Percentiles rank a stretch among this genome's conserved stretches.
Evolutionary conservation across 257 asterid species (phyloP).

Genomic region (Ballota nigra): DNA sequence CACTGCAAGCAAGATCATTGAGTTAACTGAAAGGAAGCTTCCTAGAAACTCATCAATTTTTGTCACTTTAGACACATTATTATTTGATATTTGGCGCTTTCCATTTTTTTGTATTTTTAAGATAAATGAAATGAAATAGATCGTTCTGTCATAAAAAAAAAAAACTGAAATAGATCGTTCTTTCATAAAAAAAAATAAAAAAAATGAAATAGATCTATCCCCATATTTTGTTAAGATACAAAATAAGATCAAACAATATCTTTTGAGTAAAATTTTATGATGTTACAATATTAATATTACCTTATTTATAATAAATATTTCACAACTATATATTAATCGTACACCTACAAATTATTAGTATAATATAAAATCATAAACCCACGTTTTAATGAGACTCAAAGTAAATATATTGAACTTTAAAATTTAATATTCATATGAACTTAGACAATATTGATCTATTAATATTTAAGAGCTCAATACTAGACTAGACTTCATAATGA

Average conservation of each 20-base stretch:
- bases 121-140: background rate
- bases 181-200: no score
- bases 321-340: background rate
- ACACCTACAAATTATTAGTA: background rate
- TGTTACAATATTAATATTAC: background rate
- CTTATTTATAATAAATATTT: background rate
- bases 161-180: no score
- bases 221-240: background rate
- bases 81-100: slow-evolving; percentile 2
- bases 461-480: background rate
- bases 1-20: slow-evolving; percentile 2
- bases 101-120: background rate
- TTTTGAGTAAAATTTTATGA: background rate
- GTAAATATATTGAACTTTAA: background rate
- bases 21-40: slow-evolving; percentile 21
- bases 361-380: background rate
- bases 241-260: background rate
- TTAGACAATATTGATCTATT: background rate
- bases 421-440: background rate
- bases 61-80: slow-evolving; percentile 18
- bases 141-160: no score
- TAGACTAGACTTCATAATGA: background rate
- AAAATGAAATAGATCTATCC: background rate
- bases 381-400: no score
- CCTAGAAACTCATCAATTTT: slow-evolving; percentile 22